Evolutionary conservation across 345 rosid genomes (phyloP).

Genomic region (Eutrema yunnanense): DNA sequence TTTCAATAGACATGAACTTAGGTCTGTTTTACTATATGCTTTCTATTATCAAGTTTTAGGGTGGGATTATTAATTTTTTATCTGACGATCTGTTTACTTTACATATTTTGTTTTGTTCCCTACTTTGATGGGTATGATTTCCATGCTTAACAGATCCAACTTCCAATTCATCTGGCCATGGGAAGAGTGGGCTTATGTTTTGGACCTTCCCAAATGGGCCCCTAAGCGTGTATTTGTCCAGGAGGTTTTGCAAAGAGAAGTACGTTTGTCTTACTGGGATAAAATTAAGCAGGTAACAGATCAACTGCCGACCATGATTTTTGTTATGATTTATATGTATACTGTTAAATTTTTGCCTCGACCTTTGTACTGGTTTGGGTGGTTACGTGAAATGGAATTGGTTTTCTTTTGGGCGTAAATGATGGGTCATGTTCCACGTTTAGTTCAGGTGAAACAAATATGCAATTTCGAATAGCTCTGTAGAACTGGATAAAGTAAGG

Average conservation of each 20-base stretch:
- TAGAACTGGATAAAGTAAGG: neutral
- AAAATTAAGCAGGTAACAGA: constrained; percentile 85
- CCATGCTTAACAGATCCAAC: constrained; percentile 61
- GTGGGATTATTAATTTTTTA: neutral
- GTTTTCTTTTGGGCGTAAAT: neutral
- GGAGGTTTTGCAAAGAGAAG: constrained; percentile 97
- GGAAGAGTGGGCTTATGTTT: constrained; percentile 99
- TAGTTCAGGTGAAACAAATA: neutral
- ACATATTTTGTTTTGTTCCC: neutral
- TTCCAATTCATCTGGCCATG: constrained; percentile 99
- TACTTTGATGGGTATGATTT: constrained; percentile 5
- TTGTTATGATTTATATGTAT: neutral
- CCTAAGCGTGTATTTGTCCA: constrained; percentile 97
- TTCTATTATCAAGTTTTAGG: neutral
- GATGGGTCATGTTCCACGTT: neutral
- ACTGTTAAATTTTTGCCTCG: neutral
- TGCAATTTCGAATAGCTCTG: neutral
- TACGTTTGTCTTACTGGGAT: constrained; percentile 97
- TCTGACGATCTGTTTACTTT: neutral
- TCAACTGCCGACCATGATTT: neutral
- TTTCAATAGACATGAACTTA: neutral
- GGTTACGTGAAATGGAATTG: neutral
- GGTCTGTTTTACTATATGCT: neutral
- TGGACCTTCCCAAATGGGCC: constrained; percentile 97
- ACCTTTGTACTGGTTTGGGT: neutral